A percentile compares a stretch with the other conserved stretches of the same genome.
Conservation (phyloP, 305 asterid species). For the Salvia sclarea region DNA sequence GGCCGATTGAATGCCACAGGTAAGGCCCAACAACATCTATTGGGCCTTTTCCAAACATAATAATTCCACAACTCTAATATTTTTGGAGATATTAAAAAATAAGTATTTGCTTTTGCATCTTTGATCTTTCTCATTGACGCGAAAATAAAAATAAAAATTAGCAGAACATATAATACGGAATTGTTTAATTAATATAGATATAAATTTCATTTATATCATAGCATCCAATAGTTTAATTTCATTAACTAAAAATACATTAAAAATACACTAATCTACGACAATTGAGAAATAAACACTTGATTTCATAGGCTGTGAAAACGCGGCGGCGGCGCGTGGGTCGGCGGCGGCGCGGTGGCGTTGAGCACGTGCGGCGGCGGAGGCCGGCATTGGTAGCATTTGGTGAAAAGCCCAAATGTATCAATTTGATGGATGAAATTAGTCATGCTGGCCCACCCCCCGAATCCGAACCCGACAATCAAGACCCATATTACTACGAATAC, state of each 20-base stretch:
- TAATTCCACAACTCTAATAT: background rate
- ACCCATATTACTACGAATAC: constrained; percentile 71
- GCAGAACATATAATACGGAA: background rate
- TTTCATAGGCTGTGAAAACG: constrained; percentile 30
- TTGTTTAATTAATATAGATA: constrained; percentile 2
- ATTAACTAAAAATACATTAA: constrained; percentile 9
- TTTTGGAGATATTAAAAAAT: background rate
- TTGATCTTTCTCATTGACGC: background rate
- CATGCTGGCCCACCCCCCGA: constrained; percentile 85
- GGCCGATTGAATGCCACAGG: background rate
- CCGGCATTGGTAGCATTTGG: constrained; percentile 79
- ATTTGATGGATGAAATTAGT: constrained; percentile 70
- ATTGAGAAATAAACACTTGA: no score
- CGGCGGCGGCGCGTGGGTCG: constrained; percentile 38
- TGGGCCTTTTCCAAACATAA: background rate
- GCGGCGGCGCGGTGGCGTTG: constrained; percentile 44
- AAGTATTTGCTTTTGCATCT: background rate
- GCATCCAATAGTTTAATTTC: background rate
- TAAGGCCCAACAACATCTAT: background rate
- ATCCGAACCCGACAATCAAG: constrained; percentile 70
- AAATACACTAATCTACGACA: background rate
- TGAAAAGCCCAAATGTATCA: constrained; percentile 78
- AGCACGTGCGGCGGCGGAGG: constrained; percentile 21
- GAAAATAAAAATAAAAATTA: background rate
- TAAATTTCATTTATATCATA: background rate